Conservation (phyloP, 2,329 filamentous ascomycete genomes). For the Clonostachys solani region DNA sequence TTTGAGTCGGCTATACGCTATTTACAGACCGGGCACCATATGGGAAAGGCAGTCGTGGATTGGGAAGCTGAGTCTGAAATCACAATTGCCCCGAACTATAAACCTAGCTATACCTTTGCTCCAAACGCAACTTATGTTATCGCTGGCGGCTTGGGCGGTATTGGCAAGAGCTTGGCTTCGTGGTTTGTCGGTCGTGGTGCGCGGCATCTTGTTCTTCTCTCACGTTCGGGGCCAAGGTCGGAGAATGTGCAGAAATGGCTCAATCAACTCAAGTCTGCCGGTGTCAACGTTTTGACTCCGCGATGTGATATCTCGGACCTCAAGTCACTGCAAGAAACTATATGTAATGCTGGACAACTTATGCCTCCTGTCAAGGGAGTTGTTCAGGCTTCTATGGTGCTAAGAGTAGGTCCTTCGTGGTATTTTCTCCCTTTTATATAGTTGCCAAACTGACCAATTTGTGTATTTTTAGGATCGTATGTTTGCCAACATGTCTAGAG, state of each 20-base stretch:
- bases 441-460: no score
- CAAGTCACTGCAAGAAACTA: neutral
- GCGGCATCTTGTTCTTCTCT: conserved; percentile 16
- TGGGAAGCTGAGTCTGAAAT: conserved; percentile 4
- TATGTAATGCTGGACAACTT: neutral
- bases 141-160: conserved; percentile 12
- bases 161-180: conserved; percentile 9
- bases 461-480: conserved; percentile 7
- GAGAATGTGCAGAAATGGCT: neutral
- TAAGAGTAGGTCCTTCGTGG: no score
- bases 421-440: no score
- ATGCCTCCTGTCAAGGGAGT: conserved; percentile 23
- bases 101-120: neutral
- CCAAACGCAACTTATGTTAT: conserved; percentile 8
- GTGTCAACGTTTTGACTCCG: conserved; percentile 37
- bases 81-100: neutral
- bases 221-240: neutral
- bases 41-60: conserved; percentile 32
- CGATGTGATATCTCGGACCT: conserved; percentile 37
- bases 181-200: conserved; percentile 15
- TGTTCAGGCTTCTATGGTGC: conserved; percentile 17
- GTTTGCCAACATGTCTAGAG: conserved; percentile 15
- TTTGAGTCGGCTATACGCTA: conserved; percentile 22
- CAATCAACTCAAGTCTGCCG: conserved; percentile 8
- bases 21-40: conserved; percentile 26